These are phyloP conservation scores for Pulveroboletus frians DNA, from an alignment of 768 basidiomycete genomes.

Conservation along the genomic window DNA sequence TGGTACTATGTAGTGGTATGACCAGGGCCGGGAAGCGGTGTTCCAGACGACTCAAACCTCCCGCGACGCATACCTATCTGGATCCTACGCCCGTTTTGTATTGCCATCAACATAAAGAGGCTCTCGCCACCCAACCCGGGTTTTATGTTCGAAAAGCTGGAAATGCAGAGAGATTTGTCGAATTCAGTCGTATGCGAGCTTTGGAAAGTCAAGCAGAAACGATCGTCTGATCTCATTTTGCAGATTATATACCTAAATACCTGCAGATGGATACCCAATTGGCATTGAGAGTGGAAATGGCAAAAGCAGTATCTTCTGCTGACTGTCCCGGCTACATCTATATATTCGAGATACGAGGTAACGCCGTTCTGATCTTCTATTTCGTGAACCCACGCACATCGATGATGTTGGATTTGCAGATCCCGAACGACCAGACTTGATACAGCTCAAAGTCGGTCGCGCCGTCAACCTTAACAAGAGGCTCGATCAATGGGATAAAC, in stretches of 20 bases:
- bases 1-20: constrained; percentile 53
- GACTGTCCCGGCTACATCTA: constrained; percentile 79
- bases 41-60: constrained; percentile 50
- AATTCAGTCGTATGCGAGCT: constrained; percentile 47
- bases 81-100: constrained; percentile 37
- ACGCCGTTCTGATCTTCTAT: constrained; percentile 3
- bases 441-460: constrained; percentile 77
- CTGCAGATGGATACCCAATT: constrained; percentile 56
- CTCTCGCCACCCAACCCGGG: constrained; percentile 43
- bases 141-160: constrained; percentile 51
- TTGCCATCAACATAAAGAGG: constrained; percentile 62
- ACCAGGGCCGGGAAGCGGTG: constrained; percentile 66
- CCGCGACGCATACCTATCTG: constrained; percentile 22
- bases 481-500: constrained; percentile 75
- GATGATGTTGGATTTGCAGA: constrained; percentile 23
- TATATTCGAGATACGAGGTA: constrained; percentile 74
- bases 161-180: constrained; percentile 40
- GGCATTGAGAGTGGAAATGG: constrained; percentile 51
- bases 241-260: constrained; percentile 70
- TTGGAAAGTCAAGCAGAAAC: not conserved
- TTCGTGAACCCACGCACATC: not conserved
- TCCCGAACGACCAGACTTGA: constrained; percentile 31
- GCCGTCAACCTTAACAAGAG: constrained; percentile 68
- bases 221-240: constrained; percentile 6
- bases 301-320: constrained; percentile 44